Conservation (phyloP, 1,284 basidiomycete species). For the Rhodotorula sp. region DNA sequence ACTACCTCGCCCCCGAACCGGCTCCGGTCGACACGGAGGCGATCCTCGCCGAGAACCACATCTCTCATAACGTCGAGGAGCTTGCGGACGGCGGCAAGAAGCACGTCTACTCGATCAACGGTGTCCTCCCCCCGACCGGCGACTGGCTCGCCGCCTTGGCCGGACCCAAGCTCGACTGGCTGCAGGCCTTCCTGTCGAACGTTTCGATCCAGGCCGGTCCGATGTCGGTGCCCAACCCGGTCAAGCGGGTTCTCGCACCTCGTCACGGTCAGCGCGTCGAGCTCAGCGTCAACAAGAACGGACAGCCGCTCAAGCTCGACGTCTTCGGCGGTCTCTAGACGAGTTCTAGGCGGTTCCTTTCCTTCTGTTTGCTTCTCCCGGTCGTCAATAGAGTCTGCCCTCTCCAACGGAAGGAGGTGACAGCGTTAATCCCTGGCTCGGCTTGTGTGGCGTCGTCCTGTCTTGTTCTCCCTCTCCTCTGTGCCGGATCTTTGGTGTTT, state of each 20-base stretch:
- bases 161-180: conserved; percentile 78
- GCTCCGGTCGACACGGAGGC: conserved; percentile 19
- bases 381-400: neutral
- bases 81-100: conserved; percentile 44
- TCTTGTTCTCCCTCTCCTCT: neutral
- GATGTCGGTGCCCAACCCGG: conserved; percentile 81
- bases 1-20: conserved; percentile 68
- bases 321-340: conserved; percentile 38
- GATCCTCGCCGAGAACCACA: conserved; percentile 23
- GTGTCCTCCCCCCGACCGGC: conserved; percentile 47
- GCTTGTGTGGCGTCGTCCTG: neutral
- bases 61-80: conserved; percentile 40
- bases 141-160: conserved; percentile 85
- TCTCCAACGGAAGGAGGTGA: neutral
- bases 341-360: neutral
- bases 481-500: neutral
- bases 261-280: conserved; percentile 74
- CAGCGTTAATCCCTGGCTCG: neutral
- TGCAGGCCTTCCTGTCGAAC: conserved; percentile 79
- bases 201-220: conserved; percentile 78
- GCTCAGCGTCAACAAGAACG: conserved; percentile 56
- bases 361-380: neutral
- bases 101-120: conserved; percentile 45
- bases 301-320: conserved; percentile 52
- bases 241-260: conserved; percentile 81